Percentiles rank a stretch among this genome's conserved stretches.
These are phyloP conservation scores for Crithidia fasciculata DNA, from an alignment of 208 protist species.

Conservation along the genomic window DNA sequence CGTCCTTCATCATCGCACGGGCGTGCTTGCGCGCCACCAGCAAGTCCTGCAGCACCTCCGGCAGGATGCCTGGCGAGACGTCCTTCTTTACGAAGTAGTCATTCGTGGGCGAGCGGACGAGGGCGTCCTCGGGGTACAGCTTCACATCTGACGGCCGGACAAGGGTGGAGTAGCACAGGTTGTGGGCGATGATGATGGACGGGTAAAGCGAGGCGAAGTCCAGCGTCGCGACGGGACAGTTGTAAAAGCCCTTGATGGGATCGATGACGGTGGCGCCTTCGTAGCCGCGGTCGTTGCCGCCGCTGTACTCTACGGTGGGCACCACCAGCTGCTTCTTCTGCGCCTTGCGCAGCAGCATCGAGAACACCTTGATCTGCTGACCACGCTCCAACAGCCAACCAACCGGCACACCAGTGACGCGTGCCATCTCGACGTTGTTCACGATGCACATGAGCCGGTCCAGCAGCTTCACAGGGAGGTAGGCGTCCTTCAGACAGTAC, in stretches of 20 bases:
- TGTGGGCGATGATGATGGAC: conserved; percentile 99
- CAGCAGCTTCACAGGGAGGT: conserved; percentile 96
- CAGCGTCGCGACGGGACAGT: conserved; percentile 98
- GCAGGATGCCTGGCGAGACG: conserved; percentile 80
- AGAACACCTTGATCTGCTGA: conserved; percentile 99
- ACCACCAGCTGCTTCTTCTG: conserved; percentile 82
- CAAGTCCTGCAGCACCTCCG: conserved; percentile 86
- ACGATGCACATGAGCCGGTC: conserved; percentile 99
- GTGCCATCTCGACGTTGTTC: conserved; percentile 99
- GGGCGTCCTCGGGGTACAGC: conserved; percentile 82
- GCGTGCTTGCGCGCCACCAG: conserved; percentile 82
- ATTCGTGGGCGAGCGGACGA: conserved; percentile 71
- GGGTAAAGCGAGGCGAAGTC: conserved; percentile 99
- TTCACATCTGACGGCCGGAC: conserved; percentile 77
- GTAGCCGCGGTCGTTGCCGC: conserved; percentile 81
- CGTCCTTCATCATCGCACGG: conserved; percentile 84
- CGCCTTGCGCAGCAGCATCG: conserved; percentile 91
- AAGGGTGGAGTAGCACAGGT: conserved; percentile 99
- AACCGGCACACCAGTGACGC: conserved; percentile 99
- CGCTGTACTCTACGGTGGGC: conserved; percentile 77
- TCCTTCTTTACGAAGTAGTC: conserved; percentile 85
- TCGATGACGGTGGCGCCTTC: conserved; percentile 99
- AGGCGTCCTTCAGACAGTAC: conserved; percentile 99
- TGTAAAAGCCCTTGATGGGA: conserved; percentile 97
- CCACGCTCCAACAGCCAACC: conserved; percentile 96